phyloP scores from a whole-genome alignment of 257 asterid species.

The Striga asiatica region DNA sequence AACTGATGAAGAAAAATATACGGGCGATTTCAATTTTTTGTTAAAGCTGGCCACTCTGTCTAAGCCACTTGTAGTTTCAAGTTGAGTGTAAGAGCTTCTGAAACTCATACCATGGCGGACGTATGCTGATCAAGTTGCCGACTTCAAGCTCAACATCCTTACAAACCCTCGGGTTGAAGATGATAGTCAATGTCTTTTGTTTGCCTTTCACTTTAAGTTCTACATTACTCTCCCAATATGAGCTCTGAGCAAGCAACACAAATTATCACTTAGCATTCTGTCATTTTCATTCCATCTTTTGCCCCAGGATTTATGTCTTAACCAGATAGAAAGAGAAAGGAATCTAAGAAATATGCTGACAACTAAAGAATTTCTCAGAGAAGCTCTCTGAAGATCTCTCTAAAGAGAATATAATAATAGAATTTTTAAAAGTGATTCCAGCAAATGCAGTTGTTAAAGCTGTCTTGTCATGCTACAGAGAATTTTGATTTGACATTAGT shows the following conservation, averaged over 20 bases:
- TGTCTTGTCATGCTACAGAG: too few species aligned
- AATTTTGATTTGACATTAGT: conserved; percentile 4
- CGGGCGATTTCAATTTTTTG: background rate
- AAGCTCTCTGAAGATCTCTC: background rate
- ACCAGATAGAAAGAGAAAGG: background rate
- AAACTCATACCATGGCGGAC: conserved; percentile 64
- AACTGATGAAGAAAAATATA: background rate
- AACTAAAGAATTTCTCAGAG: background rate
- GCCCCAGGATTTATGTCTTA: background rate
- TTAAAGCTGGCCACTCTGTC: background rate
- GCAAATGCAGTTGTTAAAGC: conserved; percentile 19
- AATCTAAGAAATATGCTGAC: background rate
- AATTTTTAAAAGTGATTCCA: background rate
- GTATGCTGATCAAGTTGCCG: conserved; percentile 50
- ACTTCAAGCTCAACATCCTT: conserved; percentile 58
- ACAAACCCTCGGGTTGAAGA: conserved; percentile 64
- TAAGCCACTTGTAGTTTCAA: background rate
- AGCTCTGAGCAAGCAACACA: conserved; percentile 33
- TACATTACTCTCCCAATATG: conserved; percentile 23
- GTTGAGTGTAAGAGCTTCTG: background rate
- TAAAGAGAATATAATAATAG: background rate
- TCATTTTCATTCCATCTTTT: conserved; percentile 8
- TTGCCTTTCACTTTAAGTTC: conserved; percentile 17
- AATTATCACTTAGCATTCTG: background rate
- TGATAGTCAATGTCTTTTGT: conserved; percentile 38